Evolutionary conservation across 2,329 filamentous ascomycete species (phyloP), one percentile per base, ranked within the genome.

Genomic region (Stemphylium vesicarium): DNA sequence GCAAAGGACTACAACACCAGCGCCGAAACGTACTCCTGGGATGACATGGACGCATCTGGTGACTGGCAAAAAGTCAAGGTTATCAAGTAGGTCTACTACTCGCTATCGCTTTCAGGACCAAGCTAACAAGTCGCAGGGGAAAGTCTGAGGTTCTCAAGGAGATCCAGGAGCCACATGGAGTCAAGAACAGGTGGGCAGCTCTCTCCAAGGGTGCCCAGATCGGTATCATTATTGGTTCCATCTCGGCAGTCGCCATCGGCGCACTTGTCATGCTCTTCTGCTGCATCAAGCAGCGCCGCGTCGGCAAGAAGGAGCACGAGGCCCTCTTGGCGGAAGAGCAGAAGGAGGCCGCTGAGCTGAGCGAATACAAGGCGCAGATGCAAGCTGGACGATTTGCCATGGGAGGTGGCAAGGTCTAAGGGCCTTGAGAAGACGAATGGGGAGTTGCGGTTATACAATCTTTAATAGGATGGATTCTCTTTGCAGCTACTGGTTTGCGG

Each of bases 1-100:
- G 80, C 83, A 48, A 67, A 76, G 58, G 85, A 84, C 76, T 84
- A 83, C 68, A 85, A 83, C 68, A 85, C 80, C 44, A 85, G 86
- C 0, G 80, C 78, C 41, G 85, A 85, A 63, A 83, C 85, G 64
- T 93, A 92, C 70, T 75, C 81, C 40, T 92, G 85, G 65, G 79
- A 80, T 22, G 42, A 58, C 56, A 66, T 62, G 57, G 61, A 64
- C 35, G 10, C 53, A 1, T 49, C 51, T 18, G 61, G 61, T 16
- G 47, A 51, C 9, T 64, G 61, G 79, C 65, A 87, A 65, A 81
- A 79, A 71, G 82, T 84, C 71, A 77, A 81, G 66, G 68, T 78
- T 31, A 69, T 77, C 56, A 68, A 71, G 77, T 78, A 75, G 50
- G 77, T 71, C 2, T 13, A 22, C 29, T 35, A 7, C 7, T 46